Base-by-base conservation (phyloP, 106 monocot genomes). In the Dendrobium catenatum region DNA sequence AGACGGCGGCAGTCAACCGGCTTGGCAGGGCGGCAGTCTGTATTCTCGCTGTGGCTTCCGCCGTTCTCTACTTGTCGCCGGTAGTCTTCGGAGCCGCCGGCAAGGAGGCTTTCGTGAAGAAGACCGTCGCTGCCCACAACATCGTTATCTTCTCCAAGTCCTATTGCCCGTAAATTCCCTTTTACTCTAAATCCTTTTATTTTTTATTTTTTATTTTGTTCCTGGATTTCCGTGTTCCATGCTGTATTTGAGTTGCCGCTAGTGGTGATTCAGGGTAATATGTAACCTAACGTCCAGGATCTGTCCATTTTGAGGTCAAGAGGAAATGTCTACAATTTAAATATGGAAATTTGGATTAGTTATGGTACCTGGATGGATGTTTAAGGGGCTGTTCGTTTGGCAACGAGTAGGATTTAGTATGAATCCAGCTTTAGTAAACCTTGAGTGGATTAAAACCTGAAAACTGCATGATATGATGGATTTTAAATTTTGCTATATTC, bases 61-160 rank as follows among this genome's bases (percentile, higher is more conserved):
- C 79, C 11, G 6, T 79, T 19, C 20, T 79, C 42, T 43, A 40
- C 42, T 68, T 72, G 26, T 46, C 68, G 22, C 10, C 18, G 55
- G 6, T 78, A 17, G 37, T 78, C 29, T 55, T 41, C 13, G 66
- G 43, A 74, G 76, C 80, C 16, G 70, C 3, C 31, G 44, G 79
- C 4, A 79, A 79, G 67, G 48, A 70, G 31, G 48, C 19, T 43
- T 72, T 80, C 48, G 70, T 80, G n/a, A 67, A 70, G 29, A 80
- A 80, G 17, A 80, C 80, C 24, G 70, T 80, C 33, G 44, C 72
- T 17, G 72, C 67, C 18, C 80, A 80, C n/a, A 47, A 70, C 24
- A 80, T 80, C 26, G 48, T 80, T 66, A 72, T 80, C 72, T 80
- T 80, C 46, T 80, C 80, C 80, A 72, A 80, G 41, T 80, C 80